Percentiles rank a stretch among this genome's conserved stretches.
These are phyloP conservation scores for Citrus reticulata DNA, from an alignment of 345 rosid species.

Conservation along the genomic window DNA sequence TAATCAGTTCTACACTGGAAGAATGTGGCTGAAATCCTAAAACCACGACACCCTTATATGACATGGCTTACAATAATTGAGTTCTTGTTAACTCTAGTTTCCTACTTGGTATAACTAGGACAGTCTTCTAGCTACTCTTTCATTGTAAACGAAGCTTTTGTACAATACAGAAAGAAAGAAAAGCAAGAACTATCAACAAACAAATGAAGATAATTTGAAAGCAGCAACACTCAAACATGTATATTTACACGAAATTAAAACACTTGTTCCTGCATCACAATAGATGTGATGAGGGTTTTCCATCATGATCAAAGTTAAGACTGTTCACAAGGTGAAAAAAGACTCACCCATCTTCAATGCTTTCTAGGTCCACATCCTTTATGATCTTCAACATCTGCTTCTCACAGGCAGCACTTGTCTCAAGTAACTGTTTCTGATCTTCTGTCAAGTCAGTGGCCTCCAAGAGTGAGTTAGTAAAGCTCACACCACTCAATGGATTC, in stretches of 20 bases:
- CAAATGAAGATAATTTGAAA: neutral
- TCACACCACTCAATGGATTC: conserved; percentile 75
- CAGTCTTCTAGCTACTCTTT: neutral
- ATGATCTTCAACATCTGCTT: conserved; percentile 74
- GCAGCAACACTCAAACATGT: neutral
- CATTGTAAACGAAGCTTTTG: neutral
- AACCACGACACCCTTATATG: neutral
- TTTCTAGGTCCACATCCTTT: conserved; percentile 58
- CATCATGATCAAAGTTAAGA: neutral
- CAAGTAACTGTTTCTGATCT: conserved; percentile 87
- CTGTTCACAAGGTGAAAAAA: neutral
- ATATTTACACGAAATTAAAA: neutral
- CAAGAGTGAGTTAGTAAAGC: conserved; percentile 69
- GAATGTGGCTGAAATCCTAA: neutral
- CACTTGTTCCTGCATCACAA: neutral
- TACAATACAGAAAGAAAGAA: neutral
- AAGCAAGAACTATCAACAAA: neutral
- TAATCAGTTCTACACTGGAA: neutral
- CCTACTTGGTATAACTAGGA: neutral
- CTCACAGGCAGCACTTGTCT: conserved; percentile 83
- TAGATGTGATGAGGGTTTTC: neutral
- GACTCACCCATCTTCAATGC: conserved; percentile 78
- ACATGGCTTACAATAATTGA: neutral
- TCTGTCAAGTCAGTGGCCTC: conserved; percentile 67
- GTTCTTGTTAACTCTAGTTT: neutral